Percentiles rank a stretch among this genome's conserved stretches.
phyloP scores from a whole-genome alignment of 352 stramenopile genomes.

The Hyphochytrium catenoides region DNA sequence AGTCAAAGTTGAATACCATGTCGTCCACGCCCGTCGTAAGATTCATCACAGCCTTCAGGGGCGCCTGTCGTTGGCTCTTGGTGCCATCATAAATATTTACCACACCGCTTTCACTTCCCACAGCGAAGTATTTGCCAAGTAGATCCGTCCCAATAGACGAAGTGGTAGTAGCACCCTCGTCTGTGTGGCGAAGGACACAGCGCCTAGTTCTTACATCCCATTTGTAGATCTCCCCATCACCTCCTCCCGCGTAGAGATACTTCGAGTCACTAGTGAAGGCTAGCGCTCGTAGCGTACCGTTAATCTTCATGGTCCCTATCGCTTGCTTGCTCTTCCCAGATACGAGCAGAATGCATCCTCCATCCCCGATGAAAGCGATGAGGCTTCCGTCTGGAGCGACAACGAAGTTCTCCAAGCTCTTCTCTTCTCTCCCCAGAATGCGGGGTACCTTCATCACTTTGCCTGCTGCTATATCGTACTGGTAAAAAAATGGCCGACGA shows the following conservation, averaged over 20 bases:
- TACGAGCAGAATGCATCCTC: slow-evolving; percentile 81
- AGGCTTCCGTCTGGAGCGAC: slow-evolving; percentile 59
- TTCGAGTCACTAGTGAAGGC: slow-evolving; percentile 73
- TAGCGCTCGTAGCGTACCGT: slow-evolving; percentile 62
- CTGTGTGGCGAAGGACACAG: slow-evolving; percentile 42
- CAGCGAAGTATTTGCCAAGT: slow-evolving; percentile 50
- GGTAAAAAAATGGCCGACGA: slow-evolving; percentile 84
- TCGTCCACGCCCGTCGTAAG: slow-evolving; percentile 71
- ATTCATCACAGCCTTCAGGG: slow-evolving; percentile 76
- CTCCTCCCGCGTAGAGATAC: slow-evolving; percentile 76
- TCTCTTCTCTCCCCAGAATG: slow-evolving; percentile 65
- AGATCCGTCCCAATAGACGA: slow-evolving; percentile 35
- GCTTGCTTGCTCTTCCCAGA: slow-evolving; percentile 74
- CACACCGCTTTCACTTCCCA: slow-evolving; percentile 84
- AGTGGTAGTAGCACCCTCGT: slow-evolving; percentile 62
- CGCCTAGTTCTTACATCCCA: slow-evolving; percentile 72
- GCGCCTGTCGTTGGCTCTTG: slow-evolving; percentile 15
- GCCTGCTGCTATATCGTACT: slow-evolving; percentile 79
- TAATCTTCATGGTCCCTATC: slow-evolving; percentile 87
- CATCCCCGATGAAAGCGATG: slow-evolving; percentile 81
- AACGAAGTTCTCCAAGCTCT: slow-evolving; percentile 68
- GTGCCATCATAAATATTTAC: slow-evolving; percentile 87
- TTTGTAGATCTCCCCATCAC: slow-evolving; percentile 87
- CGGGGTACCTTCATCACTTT: slow-evolving; percentile 68
- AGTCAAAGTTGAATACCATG: slow-evolving; percentile 73